phyloP scores from a whole-genome alignment of 768 basidiomycete genomes.

The Tricholoma sp. region DNA sequence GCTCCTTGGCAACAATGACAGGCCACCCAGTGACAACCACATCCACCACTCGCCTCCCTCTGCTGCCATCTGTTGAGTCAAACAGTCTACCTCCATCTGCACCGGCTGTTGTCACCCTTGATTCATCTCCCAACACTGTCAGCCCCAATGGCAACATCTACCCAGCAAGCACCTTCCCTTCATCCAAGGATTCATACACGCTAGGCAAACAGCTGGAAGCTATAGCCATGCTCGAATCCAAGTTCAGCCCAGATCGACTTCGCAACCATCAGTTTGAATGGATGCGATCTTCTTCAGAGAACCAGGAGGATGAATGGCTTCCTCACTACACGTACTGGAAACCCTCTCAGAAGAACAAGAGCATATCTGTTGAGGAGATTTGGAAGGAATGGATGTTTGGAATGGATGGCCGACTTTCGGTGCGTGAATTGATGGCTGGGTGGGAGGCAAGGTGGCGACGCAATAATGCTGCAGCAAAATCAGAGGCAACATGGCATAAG shows the following conservation, averaged over 20 bases:
- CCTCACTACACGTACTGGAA: constrained; percentile 19
- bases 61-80: background rate
- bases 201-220: background rate
- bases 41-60: background rate
- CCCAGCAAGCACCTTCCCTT: background rate
- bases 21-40: background rate
- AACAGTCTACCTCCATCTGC: background rate
- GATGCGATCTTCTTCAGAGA: constrained; percentile 9
- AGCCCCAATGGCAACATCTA: background rate
- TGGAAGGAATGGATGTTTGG: too few species aligned
- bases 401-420: too few species aligned
- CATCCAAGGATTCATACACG: too few species aligned
- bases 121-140: background rate
- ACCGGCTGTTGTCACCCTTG: background rate
- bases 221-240: background rate
- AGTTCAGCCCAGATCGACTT: background rate
- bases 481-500: constrained; percentile 16
- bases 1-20: too few species aligned
- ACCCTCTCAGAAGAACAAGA: constrained; percentile 3
- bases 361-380: constrained; percentile 16
- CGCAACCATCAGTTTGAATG: constrained; percentile 9
- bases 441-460: constrained; percentile 23
- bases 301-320: constrained; percentile 19
- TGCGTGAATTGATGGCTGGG: too few species aligned
- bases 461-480: constrained; percentile 16